These are phyloP conservation scores for Flaveria trinervia DNA, from an alignment of 129 eudicot genomes.

Conservation along the genomic window DNA sequence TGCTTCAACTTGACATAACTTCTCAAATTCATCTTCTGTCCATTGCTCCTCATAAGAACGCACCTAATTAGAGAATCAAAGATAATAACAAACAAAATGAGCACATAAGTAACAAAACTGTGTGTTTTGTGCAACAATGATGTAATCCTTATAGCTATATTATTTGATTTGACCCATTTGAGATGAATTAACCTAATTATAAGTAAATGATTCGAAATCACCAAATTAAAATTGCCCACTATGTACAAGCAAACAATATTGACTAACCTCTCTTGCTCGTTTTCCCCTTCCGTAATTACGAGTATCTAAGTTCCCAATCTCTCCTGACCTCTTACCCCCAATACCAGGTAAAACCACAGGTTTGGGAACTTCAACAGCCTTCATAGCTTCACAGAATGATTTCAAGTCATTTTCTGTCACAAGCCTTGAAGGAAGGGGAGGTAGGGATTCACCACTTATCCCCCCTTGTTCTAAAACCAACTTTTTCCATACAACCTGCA, in stretches of 20 bases:
- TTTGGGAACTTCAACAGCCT: constrained; percentile 54
- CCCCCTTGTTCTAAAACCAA: constrained; percentile 48
- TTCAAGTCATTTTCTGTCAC: constrained; percentile 73
- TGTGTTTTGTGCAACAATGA: not conserved
- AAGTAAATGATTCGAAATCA: not conserved
- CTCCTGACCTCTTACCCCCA: constrained; percentile 78
- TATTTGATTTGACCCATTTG: not conserved
- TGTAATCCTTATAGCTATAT: not conserved
- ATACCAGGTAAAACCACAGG: constrained; percentile 45
- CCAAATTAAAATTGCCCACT: not conserved
- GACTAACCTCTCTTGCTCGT: constrained; percentile 96
- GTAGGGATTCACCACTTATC: constrained; percentile 44
- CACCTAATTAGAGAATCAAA: constrained; percentile 51
- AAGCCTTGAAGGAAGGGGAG: constrained; percentile 83
- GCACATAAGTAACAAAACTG: constrained; percentile 10
- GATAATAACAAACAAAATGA: constrained; percentile 1
- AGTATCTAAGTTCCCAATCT: constrained; percentile 74
- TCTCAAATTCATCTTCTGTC: constrained; percentile 97
- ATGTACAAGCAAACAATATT: not conserved
- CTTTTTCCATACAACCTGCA: constrained; percentile 76
- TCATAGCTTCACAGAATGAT: constrained; percentile 82
- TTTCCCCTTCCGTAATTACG: constrained; percentile 98
- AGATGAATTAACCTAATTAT: not conserved
- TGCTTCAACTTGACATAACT: constrained; percentile 75
- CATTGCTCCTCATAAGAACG: constrained; percentile 99